phyloP scores from a whole-genome alignment of 2,329 filamentous ascomycete genomes.

The Fusarium papillatum region DNA sequence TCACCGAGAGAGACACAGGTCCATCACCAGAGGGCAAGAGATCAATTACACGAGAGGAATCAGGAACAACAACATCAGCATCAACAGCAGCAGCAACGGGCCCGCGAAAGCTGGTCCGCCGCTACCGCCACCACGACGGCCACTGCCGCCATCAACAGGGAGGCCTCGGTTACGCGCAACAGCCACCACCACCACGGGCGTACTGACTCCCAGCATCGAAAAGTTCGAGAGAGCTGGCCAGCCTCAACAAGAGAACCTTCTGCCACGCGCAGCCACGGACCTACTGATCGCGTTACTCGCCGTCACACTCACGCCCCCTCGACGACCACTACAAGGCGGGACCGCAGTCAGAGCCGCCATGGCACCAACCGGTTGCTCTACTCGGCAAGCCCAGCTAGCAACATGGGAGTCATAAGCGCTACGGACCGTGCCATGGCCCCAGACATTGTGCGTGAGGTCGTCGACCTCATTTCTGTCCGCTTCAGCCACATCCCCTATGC shows the following conservation, averaged over 20 bases:
- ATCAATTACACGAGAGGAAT: constrained; percentile 1
- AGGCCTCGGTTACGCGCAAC: neutral
- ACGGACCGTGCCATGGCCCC: constrained; percentile 42
- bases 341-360: constrained; percentile 11
- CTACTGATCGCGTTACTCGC: neutral
- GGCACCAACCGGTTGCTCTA: constrained; percentile 10
- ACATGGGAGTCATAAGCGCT: constrained; percentile 21
- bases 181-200: neutral
- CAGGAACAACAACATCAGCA: neutral
- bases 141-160: neutral
- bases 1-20: neutral
- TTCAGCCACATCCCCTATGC: constrained; percentile 61
- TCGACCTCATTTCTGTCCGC: constrained; percentile 53
- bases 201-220: neutral
- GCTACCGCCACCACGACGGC: neutral
- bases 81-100: neutral
- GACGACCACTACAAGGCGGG: constrained; percentile 20
- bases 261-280: neutral
- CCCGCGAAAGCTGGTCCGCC: neutral
- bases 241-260: neutral
- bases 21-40: neutral
- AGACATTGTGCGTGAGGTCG: constrained; percentile 52
- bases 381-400: constrained; percentile 20
- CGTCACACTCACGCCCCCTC: constrained; percentile 7
- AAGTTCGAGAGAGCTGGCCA: neutral